Conservation (phyloP, 345 rosid species). For the Syzygium aromaticum region DNA sequence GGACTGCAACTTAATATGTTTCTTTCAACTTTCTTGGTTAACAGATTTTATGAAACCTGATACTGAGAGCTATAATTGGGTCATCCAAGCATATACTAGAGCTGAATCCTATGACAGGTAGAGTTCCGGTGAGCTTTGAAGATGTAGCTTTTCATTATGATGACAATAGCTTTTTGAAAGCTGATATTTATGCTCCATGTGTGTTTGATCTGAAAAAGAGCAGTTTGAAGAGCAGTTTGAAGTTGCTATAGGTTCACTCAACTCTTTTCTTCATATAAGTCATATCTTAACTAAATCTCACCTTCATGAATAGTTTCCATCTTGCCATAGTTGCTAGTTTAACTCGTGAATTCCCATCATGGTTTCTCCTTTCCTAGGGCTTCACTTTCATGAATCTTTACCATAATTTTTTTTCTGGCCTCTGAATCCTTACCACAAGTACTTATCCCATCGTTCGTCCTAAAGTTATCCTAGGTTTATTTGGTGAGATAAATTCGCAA, state of each 20-base stretch:
- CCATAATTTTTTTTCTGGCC: not conserved
- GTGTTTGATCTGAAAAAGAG: not conserved
- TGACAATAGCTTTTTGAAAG: not conserved
- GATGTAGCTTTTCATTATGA: not conserved
- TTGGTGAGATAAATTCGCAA: not conserved
- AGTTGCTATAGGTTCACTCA: not conserved
- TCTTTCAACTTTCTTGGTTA: constrained; percentile 3
- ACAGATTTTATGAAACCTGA: constrained; percentile 89
- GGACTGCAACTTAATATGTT: not conserved
- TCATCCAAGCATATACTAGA: constrained; percentile 93
- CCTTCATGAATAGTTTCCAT: not conserved
- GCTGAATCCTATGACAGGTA: constrained; percentile 97
- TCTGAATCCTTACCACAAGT: not conserved
- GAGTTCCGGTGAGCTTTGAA: not conserved
- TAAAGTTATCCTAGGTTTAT: not conserved
- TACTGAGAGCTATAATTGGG: constrained; percentile 95
- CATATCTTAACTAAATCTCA: not conserved
- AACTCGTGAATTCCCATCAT: not conserved
- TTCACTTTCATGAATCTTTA: not conserved
- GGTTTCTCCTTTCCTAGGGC: not conserved
- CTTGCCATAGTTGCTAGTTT: not conserved
- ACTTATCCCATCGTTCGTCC: not conserved
- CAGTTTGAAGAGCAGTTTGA: not conserved
- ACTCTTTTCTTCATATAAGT: not conserved
- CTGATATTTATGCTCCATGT: not conserved